A percentile compares a stretch with the other conserved stretches of the same genome.
Evolutionary conservation across 2,329 filamentous ascomycete genomes (phyloP).

Genomic region (Arthroderma uncinatum): DNA sequence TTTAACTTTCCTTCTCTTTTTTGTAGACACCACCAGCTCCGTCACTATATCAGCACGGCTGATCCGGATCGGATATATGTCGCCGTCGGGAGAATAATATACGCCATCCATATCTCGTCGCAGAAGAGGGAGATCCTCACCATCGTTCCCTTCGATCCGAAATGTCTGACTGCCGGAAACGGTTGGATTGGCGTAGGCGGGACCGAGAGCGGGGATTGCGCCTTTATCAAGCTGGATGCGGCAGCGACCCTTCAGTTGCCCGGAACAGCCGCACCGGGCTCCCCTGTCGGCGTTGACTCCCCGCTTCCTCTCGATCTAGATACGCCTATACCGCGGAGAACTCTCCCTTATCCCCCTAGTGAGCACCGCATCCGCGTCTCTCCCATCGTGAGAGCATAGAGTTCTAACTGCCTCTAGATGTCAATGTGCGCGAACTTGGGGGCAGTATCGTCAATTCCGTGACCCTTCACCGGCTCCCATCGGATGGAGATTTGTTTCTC

Average conservation of each 20-base stretch:
- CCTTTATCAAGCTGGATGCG: conserved; percentile 49
- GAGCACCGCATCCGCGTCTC: conserved; percentile 11
- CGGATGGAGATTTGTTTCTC: conserved; percentile 30
- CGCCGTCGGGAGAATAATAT: conserved; percentile 64
- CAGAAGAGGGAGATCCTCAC: conserved; percentile 64
- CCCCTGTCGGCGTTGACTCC: conserved; percentile 42
- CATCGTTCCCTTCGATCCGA: conserved; percentile 58
- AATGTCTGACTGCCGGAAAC: conserved; percentile 74
- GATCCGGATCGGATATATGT: conserved; percentile 73
- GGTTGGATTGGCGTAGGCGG: conserved; percentile 89
- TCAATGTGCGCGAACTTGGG: conserved; percentile 49
- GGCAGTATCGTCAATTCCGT: conserved; percentile 57
- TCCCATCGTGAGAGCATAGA: background rate
- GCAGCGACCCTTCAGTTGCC: conserved; percentile 17
- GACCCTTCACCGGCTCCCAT: conserved; percentile 48
- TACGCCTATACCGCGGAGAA: conserved; percentile 15
- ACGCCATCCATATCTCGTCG: conserved; percentile 56
- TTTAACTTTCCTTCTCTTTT: background rate
- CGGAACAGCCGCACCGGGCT: background rate
- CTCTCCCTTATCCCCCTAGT: conserved; percentile 19
- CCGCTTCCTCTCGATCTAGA: conserved; percentile 44
- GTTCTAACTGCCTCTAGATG: conserved; percentile 27
- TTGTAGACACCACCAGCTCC: conserved; percentile 45
- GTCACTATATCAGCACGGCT: conserved; percentile 76
- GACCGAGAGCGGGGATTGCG: conserved; percentile 71